A percentile compares a stretch with the other conserved stretches of the same genome.
These are phyloP conservation scores for Chaetomidium leptoderma DNA, from an alignment of 495 filamentous ascomycete species.

Conservation along the genomic window DNA sequence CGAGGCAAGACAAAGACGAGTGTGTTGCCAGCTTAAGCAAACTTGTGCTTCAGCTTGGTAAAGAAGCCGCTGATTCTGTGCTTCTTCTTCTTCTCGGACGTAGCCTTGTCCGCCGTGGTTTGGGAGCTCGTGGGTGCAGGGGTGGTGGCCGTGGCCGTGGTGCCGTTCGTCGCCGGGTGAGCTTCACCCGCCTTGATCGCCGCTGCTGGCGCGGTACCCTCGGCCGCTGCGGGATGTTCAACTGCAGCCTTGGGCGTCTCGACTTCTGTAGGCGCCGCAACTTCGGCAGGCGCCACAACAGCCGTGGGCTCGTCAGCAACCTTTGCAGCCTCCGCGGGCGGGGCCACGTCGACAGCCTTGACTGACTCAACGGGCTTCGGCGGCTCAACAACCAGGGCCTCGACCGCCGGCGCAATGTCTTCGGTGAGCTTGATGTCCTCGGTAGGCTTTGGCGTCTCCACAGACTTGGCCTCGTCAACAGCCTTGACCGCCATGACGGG, in stretches of 20 bases:
- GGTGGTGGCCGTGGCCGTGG: constrained; percentile 23
- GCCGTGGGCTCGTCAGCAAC: constrained; percentile 4
- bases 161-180: constrained; percentile 20
- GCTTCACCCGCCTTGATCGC: constrained; percentile 58
- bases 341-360: constrained; percentile 18
- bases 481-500: background rate
- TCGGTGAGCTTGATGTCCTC: constrained; percentile 19
- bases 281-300: constrained; percentile 1
- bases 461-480: constrained; percentile 10
- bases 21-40: constrained; percentile 32
- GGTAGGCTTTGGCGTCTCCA: constrained; percentile 9
- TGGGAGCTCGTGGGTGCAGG: background rate
- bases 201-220: constrained; percentile 50
- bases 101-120: constrained; percentile 26
- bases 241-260: background rate
- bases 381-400: background rate
- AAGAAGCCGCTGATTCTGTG: constrained; percentile 56
- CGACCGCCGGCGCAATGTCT: constrained; percentile 1
- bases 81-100: constrained; percentile 53
- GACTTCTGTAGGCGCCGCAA: background rate
- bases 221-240: constrained; percentile 36
- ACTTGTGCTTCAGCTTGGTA: constrained; percentile 55
- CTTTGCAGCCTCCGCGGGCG: background rate
- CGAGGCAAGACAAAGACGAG: constrained; percentile 17
- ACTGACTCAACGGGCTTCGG: constrained; percentile 17